A percentile compares a stretch with the other conserved stretches of the same genome.
Evolutionary conservation across 768 basidiomycete species (phyloP).

Genomic region (Harrya chromipes): DNA sequence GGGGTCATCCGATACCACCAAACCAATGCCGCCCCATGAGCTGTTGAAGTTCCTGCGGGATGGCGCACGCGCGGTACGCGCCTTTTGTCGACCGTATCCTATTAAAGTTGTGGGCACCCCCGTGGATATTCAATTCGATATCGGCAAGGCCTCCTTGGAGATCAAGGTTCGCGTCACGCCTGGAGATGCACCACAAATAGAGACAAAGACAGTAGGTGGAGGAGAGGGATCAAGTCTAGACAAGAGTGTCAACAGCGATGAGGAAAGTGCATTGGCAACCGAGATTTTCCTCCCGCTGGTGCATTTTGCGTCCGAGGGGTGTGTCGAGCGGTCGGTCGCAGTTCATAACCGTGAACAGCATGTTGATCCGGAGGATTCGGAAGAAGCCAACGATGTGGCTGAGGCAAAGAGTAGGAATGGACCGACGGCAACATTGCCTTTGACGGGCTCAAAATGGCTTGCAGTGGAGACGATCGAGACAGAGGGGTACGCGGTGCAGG

Average conservation of each 20-base stretch:
- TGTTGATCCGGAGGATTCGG: neutral
- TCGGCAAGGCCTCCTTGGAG: slow-evolving; percentile 66
- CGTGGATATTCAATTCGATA: slow-evolving; percentile 69
- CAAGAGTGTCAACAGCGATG: slow-evolving; percentile 14
- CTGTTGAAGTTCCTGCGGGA: slow-evolving; percentile 67
- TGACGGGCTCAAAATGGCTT: slow-evolving; percentile 4
- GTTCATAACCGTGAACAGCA: neutral
- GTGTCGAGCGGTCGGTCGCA: slow-evolving; percentile 22
- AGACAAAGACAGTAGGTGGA: neutral
- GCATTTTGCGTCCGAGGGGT: slow-evolving; percentile 65
- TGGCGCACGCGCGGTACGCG: slow-evolving; percentile 79
- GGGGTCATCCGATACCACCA: neutral
- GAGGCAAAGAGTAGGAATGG: neutral
- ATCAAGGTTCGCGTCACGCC: slow-evolving; percentile 60
- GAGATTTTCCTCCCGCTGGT: slow-evolving; percentile 91
- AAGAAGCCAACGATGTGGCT: neutral
- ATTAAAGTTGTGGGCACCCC: slow-evolving; percentile 68
- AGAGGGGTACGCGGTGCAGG: slow-evolving; percentile 37
- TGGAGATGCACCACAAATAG: slow-evolving; percentile 44
- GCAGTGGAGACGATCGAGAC: slow-evolving; percentile 10
- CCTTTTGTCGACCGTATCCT: slow-evolving; percentile 86
- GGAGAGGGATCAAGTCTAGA: neutral
- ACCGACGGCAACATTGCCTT: slow-evolving; percentile 17
- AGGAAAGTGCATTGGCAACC: slow-evolving; percentile 51
- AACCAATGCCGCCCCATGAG: slow-evolving; percentile 7